Evolutionary conservation across 345 rosid species (phyloP), one percentile per base, ranked within the genome.

Genomic region (Sapria himalayana): DNA sequence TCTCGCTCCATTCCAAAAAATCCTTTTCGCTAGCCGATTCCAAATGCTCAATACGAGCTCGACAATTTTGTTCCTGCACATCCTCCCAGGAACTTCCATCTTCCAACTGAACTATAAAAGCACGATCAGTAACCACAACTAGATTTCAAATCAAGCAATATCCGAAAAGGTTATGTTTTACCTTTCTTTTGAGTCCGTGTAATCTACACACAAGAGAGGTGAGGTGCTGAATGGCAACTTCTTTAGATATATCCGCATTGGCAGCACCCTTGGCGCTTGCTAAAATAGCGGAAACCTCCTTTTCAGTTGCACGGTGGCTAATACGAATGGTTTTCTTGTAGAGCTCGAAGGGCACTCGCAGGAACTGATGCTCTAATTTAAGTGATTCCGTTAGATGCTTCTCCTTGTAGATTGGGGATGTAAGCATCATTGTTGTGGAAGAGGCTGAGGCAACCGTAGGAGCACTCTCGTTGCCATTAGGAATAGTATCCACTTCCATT

Each of bases 101-200:
- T 61, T 79, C 95, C 77, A 76, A 51, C 95, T 89, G 53, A 49
- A 64, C 19, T 6, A 49, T 23, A 43, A 50, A 19, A 37, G 22
- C 15, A 25, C 11, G 37, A n/a, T n/a, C 9, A 36, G 16, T 14
- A 17, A 29, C n/a, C 25, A 52, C 16, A 1, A 33, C 29, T 29
- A 29, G 6, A 11, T 17, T 24, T 22, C 11, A 11, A 25, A 23
- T 20, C 4, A 12, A 22, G 18, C 16, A 16, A 2, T 3, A 41
- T 25, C 34, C 15, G 9, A 39, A 33, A 16, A 23, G 18, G 3
- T 23, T 12, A 24, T 19, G 9, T 12, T 14, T 14, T 50, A 79
- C 99, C 92, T 84, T 89, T 49, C 93, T 55, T 65, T 89, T 89
- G 41, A 89, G 84, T 17, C 98, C 98, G 51, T 82, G 98, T 55